Conservation (phyloP, 208 protist genomes). For the Trypanosoma rangeli region DNA sequence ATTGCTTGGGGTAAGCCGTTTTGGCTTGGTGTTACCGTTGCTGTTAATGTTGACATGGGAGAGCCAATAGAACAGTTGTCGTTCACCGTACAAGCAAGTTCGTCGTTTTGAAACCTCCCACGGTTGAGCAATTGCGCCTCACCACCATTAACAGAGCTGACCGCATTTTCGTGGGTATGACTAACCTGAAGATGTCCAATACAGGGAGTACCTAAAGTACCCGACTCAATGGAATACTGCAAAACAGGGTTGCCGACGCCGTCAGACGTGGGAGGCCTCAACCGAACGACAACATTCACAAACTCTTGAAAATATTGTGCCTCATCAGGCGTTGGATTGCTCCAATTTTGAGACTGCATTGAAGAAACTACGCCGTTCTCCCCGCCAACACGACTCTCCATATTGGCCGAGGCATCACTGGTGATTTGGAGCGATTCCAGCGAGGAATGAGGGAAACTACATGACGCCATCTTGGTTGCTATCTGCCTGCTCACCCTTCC, state of each 20-base stretch:
- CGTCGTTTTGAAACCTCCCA: neutral
- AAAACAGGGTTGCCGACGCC: slow-evolving; percentile 5
- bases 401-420: too few species aligned
- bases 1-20: neutral
- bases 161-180: neutral
- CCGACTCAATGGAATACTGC: slow-evolving; percentile 22
- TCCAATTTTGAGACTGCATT: neutral
- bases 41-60: too few species aligned
- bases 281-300: slow-evolving; percentile 27
- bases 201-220: slow-evolving; percentile 8
- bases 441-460: too few species aligned
- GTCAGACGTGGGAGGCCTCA: slow-evolving; percentile 13
- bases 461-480: too few species aligned
- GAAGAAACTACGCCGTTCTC: neutral
- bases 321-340: slow-evolving; percentile 11
- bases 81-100: neutral
- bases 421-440: too few species aligned
- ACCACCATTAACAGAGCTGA: neutral
- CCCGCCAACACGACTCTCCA: neutral
- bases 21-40: neutral
- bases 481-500: too few species aligned
- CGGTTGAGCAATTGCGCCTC: neutral
- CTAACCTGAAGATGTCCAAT: slow-evolving; percentile 10
- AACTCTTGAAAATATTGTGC: slow-evolving; percentile 9
- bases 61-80: neutral